A percentile compares a stretch with the other conserved stretches of the same genome.
Evolutionary conservation across 306 rosid species (phyloP).

Genomic region (Rubus idaeus): DNA sequence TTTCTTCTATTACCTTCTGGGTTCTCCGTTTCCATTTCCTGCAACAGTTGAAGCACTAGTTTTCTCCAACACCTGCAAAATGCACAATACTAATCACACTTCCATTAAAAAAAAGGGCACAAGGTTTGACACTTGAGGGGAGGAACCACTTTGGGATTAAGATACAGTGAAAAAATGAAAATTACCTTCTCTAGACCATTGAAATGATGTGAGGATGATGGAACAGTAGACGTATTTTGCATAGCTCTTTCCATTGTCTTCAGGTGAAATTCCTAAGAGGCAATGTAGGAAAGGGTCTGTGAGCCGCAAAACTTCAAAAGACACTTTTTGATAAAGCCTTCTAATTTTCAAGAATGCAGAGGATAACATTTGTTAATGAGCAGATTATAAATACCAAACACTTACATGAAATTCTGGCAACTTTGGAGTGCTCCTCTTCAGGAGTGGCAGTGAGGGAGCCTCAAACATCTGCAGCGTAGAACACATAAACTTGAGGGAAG

Average conservation of each 20-base stretch:
- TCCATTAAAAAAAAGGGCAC: not conserved
- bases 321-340: conserved; percentile 10
- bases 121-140: not conserved
- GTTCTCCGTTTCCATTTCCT: conserved; percentile 47
- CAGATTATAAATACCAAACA: conserved; percentile 20
- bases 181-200: conserved; percentile 48
- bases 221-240: conserved; percentile 59
- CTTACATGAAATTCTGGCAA: conserved; percentile 93
- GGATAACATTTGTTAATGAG: conserved; percentile 5
- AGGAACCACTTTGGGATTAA: not conserved
- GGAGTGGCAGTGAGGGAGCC: conserved; percentile 79
- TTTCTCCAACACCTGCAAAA: conserved; percentile 59
- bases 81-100: not conserved
- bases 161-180: conserved; percentile 2
- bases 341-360: not conserved
- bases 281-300: conserved; percentile 23
- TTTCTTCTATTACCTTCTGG: conserved; percentile 54
- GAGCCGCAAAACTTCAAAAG: conserved; percentile 23
- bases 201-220: conserved; percentile 54
- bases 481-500: conserved; percentile 20
- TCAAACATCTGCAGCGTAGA: conserved; percentile 65
- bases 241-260: conserved; percentile 86
- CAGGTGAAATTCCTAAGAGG: conserved; percentile 76
- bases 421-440: conserved; percentile 71
- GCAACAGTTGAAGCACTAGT: conserved; percentile 28